A percentile compares a stretch with the other conserved stretches of the same genome.
phyloP scores from a whole-genome alignment of 2,329 filamentous ascomycete species.

The Venturia effusa region DNA sequence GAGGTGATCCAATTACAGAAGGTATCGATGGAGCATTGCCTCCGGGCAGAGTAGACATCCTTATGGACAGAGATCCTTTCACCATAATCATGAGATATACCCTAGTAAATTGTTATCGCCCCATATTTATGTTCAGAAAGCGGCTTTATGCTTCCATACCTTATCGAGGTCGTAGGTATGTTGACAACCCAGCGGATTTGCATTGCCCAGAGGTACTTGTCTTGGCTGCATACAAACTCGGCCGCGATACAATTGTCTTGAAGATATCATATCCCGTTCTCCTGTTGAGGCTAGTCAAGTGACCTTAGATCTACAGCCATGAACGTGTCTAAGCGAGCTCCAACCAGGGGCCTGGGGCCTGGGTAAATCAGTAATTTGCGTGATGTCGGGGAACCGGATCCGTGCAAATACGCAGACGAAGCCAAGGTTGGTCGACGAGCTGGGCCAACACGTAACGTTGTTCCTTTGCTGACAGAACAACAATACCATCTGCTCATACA shows the following conservation, averaged over 20 bases:
- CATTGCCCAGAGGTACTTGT: neutral
- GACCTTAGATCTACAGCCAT: no score
- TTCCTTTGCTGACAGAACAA: no score
- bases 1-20: neutral
- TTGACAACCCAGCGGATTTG: neutral
- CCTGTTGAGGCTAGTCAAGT: no score
- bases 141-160: neutral
- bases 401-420: no score
- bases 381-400: no score
- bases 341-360: no score
- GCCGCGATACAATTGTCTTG: neutral
- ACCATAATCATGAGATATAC: neutral
- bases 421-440: no score
- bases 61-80: neutral
- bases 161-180: neutral
- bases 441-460: no score
- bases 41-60: neutral
- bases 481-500: no score
- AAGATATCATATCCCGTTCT: neutral
- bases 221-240: neutral
- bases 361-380: no score
- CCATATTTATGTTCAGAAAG: neutral
- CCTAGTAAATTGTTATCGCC: neutral
- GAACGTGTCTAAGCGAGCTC: no score
- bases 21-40: fast-evolving